Evolutionary conservation across 768 basidiomycete species (phyloP), one percentile per base, ranked within the genome.

Genomic region (Russula brevipes): DNA sequence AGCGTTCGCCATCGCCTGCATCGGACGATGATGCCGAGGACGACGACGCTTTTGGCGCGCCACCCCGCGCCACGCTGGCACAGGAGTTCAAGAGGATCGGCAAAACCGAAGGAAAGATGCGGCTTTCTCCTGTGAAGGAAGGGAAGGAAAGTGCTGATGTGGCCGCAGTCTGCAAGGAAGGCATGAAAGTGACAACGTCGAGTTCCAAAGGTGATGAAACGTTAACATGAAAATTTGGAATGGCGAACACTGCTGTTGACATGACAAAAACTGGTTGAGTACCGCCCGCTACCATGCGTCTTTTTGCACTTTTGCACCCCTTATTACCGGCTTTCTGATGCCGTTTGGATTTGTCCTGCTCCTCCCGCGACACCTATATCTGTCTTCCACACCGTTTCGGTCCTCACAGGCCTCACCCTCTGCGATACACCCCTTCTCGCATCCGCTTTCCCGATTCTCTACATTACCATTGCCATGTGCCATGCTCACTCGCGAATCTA

Each of bases 81-180:
- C 57, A 63, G 52, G 63, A 66, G 39, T 66, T 65, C 38, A 63
- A 65, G 36, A 53, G 57, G 17, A 59, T 66, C 17, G 33, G 62
- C 19, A 64, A 64, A 19, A 46, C 49, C 7, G 62, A 64, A n/a
- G 47, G 57, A 45, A 57, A 55, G 41, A 50, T 17, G 33, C 31
- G 6, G 9, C 17, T 54, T 38, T 31, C 53, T 54, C 53, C 55
- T 38, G 54, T 53, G 50, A 44, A 56, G 2, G 60, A 36, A 19
- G 55, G 49, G 42, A 64, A 42, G 33, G 61, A 31, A 24, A 55
- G 53, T 17, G n/a, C 19, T 1, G 39, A 46, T 39, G 24, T 33
- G 11, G 31, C 30, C 17, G 19, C 39, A 30, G 24, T n/a, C 33
- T 33, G 5, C 41, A 60, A 55, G 39, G 63, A 55, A 35, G 36